Evolutionary conservation across 306 rosid genomes (phyloP).

Genomic region (Cucurbita ficifolia): DNA sequence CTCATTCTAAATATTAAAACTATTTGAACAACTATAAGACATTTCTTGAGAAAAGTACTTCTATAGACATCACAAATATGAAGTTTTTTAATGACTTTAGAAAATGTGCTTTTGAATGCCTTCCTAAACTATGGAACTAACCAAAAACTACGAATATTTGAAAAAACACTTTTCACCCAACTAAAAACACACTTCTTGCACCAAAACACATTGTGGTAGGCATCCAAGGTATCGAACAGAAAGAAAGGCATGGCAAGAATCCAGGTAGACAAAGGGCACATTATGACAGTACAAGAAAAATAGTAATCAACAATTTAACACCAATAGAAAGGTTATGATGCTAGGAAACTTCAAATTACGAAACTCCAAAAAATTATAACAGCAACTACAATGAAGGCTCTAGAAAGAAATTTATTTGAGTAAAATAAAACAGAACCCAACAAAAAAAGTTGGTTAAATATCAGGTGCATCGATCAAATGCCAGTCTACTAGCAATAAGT

Average conservation of each 20-base stretch:
- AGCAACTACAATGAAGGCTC: no score
- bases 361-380: no score
- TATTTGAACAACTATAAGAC: not conserved
- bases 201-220: not conserved
- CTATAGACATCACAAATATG: not conserved
- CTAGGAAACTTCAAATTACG: not conserved
- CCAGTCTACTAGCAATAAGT: not conserved
- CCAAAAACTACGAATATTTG: not conserved
- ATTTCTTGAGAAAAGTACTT: not conserved
- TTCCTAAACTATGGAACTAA: not conserved
- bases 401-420: not conserved
- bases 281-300: not conserved
- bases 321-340: not conserved
- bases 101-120: not conserved
- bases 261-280: not conserved
- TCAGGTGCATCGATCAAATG: not conserved
- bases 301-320: not conserved
- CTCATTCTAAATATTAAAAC: not conserved
- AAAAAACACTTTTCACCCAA: not conserved
- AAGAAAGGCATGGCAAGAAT: not conserved
- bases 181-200: not conserved
- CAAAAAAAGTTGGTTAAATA: not conserved
- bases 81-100: not conserved
- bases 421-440: not conserved
- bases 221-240: not conserved